A percentile compares a stretch with the other conserved stretches of the same genome.
Evolutionary conservation across 2,329 filamentous ascomycete species (phyloP).

Genomic region (Pseudogymnoascus sp.): DNA sequence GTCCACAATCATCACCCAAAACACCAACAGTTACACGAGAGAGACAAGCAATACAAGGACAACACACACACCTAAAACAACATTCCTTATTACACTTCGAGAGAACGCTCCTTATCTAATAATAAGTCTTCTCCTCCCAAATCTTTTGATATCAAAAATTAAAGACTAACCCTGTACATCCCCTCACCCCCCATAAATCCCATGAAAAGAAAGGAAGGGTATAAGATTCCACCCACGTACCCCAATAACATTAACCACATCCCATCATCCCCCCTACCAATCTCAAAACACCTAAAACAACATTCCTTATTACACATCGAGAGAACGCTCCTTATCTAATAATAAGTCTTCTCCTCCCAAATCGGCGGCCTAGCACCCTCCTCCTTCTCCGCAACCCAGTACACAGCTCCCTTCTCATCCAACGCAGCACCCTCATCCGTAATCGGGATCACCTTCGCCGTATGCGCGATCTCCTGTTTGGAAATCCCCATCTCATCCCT

Average conservation of each 20-base stretch:
- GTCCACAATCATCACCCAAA: too few relatives aligned
- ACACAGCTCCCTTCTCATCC: slow-evolving; percentile 61
- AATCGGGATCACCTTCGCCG: slow-evolving; percentile 64
- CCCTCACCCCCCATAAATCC: too few relatives aligned
- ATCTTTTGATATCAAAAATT: too few relatives aligned
- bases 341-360: slow-evolving; percentile 44
- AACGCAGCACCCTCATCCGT: slow-evolving; percentile 70
- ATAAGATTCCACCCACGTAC: too few relatives aligned
- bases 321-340: slow-evolving; percentile 15
- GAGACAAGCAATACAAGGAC: too few relatives aligned
- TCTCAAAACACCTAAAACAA: neutral
- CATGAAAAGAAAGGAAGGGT: too few relatives aligned
- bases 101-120: slow-evolving; percentile 15
- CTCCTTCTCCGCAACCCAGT: slow-evolving; percentile 40
- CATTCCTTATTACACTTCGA: neutral
- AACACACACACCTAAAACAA: neutral
- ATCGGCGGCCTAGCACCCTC: slow-evolving; percentile 51
- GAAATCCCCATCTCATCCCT: slow-evolving; percentile 67
- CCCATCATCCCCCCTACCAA: too few relatives aligned
- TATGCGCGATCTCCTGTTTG: slow-evolving; percentile 68
- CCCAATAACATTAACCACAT: too few relatives aligned
- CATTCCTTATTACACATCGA: neutral
- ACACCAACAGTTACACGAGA: too few relatives aligned
- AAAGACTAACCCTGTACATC: too few relatives aligned
- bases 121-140: slow-evolving; percentile 39